A percentile compares a stretch with the other conserved stretches of the same genome.
phyloP scores from a whole-genome alignment of 164 flowering plant species.

The Piper longum region DNA sequence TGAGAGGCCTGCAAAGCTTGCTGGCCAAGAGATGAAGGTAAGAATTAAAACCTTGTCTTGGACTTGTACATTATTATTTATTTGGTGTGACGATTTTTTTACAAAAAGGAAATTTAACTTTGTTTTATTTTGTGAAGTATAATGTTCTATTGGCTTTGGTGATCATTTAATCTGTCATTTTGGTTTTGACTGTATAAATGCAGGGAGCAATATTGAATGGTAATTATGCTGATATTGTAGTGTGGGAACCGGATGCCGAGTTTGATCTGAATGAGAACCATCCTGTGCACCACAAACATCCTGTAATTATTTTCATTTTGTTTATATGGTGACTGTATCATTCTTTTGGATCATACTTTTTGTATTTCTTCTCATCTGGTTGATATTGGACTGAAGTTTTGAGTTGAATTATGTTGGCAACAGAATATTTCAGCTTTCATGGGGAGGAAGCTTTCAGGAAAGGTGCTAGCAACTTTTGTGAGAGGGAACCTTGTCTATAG shows the following conservation, averaged over 20 bases:
- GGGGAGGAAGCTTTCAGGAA: slow-evolving; percentile 68
- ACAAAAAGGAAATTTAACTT: too few species aligned
- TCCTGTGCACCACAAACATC: slow-evolving; percentile 54
- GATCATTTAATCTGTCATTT: too few species aligned
- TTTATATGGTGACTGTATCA: not conserved
- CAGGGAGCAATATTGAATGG: slow-evolving; percentile 82
- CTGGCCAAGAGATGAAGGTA: slow-evolving; percentile 69
- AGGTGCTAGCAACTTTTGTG: slow-evolving; percentile 74
- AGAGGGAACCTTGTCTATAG: slow-evolving; percentile 77
- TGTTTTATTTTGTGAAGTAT: too few species aligned
- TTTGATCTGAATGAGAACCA: slow-evolving; percentile 46
- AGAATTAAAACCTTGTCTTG: not conserved
- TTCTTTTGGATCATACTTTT: not conserved
- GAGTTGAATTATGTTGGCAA: not conserved
- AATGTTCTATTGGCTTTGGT: not conserved
- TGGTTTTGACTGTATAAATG: slow-evolving; percentile 2
- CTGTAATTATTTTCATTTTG: slow-evolving; percentile 27
- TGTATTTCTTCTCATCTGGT: too few species aligned
- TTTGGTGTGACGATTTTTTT: too few species aligned
- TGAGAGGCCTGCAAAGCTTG: slow-evolving; percentile 85
- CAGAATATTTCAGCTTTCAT: slow-evolving; percentile 82
- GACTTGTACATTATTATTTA: too few species aligned
- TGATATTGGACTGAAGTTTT: not conserved
- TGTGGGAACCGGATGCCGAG: slow-evolving; percentile 83
- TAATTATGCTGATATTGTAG: slow-evolving; percentile 86